Percentiles rank a stretch among this genome's conserved stretches.
These are phyloP conservation scores for Hypoxylon intermedium DNA, from an alignment of 495 filamentous ascomycete genomes.

Conservation along the genomic window DNA sequence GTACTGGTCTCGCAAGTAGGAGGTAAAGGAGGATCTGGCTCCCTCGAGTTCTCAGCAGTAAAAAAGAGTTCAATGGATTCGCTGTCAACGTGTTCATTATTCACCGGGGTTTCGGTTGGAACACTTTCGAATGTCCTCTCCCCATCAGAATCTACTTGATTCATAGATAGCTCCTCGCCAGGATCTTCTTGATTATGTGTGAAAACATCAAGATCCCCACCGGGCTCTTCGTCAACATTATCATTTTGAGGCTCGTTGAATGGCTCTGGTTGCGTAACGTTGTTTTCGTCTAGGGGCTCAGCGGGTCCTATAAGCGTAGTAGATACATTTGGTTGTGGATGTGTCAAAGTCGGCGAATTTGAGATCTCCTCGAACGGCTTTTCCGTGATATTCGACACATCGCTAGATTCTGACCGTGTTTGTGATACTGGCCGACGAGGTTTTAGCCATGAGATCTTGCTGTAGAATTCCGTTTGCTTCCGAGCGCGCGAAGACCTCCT, in stretches of 20 bases:
- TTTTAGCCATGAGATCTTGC: slow-evolving; percentile 20
- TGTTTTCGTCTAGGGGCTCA: background rate
- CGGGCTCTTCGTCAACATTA: background rate
- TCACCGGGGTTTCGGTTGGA: background rate
- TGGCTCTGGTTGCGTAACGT: background rate
- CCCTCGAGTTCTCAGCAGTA: background rate
- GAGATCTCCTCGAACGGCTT: background rate
- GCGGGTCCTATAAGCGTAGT: background rate
- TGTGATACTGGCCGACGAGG: background rate
- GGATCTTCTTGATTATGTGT: slow-evolving; percentile 3
- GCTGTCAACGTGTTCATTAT: background rate
- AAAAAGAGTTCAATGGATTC: background rate
- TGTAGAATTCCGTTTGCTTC: slow-evolving; percentile 22
- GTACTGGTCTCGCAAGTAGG: background rate
- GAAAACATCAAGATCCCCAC: background rate
- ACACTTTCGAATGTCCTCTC: background rate
- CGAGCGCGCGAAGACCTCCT: slow-evolving; percentile 17
- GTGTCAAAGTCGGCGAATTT: background rate
- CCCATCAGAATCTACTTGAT: background rate
- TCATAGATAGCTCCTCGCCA: background rate
- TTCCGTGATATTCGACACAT: background rate
- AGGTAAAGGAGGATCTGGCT: slow-evolving; percentile 11
- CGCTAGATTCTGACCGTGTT: background rate
- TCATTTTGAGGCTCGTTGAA: background rate
- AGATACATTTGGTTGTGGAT: background rate